Evolutionary conservation across 345 rosid species (phyloP).

Genomic region (Hirschfeldia incana): DNA sequence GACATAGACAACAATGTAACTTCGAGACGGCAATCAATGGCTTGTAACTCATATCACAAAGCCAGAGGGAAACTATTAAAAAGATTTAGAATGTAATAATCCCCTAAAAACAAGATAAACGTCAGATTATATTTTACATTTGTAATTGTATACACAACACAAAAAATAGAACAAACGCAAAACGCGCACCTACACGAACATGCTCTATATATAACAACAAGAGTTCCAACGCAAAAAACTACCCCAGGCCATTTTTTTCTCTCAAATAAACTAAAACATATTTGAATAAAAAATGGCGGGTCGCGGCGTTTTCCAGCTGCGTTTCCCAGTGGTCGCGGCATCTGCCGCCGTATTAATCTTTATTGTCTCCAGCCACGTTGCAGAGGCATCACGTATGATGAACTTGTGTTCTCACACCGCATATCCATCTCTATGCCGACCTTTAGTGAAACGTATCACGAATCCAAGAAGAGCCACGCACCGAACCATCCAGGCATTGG

Average conservation of each 20-base stretch:
- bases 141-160: no score
- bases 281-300: conserved; percentile 31
- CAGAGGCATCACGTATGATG: conserved; percentile 24
- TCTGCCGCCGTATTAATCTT: conserved; percentile 26
- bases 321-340: conserved; percentile 16
- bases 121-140: neutral
- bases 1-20: no score
- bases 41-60: no score
- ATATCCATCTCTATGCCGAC: conserved; percentile 31
- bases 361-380: neutral
- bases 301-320: conserved; percentile 32
- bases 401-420: conserved; percentile 33
- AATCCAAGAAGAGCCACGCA: conserved; percentile 36
- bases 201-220: neutral
- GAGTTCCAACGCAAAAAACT: neutral
- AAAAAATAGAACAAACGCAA: conserved; percentile 15
- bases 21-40: no score
- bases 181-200: neutral
- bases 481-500: conserved; percentile 28
- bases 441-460: conserved; percentile 16
- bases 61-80: neutral
- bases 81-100: neutral
- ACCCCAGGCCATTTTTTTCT: neutral
- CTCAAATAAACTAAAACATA: neutral
- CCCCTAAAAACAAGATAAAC: conserved; percentile 29